A percentile compares a stretch with the other conserved stretches of the same genome.
phyloP scores from a whole-genome alignment of 768 basidiomycete genomes.

The Termitomyces sp. region DNA sequence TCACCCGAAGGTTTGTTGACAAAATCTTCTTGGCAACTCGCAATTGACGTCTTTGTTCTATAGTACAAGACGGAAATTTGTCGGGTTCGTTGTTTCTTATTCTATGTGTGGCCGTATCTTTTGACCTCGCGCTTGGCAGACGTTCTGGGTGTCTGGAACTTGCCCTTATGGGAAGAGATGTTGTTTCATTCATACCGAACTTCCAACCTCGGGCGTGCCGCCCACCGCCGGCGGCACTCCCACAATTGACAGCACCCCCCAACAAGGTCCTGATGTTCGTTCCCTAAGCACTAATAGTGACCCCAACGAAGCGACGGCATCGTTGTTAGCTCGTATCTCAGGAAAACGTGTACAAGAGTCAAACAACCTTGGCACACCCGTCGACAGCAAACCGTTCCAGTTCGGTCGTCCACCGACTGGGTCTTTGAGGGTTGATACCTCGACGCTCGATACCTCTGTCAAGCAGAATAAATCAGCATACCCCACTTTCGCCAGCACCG shows the following conservation, averaged over 20 bases:
- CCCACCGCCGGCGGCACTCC: slow-evolving; percentile 28
- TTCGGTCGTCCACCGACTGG: slow-evolving; percentile 63
- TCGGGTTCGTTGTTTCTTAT: slow-evolving; percentile 42
- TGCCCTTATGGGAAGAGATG: slow-evolving; percentile 91
- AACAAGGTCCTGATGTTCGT: slow-evolving; percentile 44
- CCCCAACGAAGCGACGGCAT: slow-evolving; percentile 65
- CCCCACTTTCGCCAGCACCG: slow-evolving; percentile 60
- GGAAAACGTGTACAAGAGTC: slow-evolving; percentile 55
- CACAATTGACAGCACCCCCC: slow-evolving; percentile 38
- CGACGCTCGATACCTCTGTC: slow-evolving; percentile 49
- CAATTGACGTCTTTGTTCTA: slow-evolving; percentile 21
- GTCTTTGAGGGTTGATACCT: slow-evolving; percentile 70
- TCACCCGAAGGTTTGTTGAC: slow-evolving; percentile 72
- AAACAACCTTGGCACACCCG: slow-evolving; percentile 43
- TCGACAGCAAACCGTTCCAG: slow-evolving; percentile 51
- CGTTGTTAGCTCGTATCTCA: slow-evolving; percentile 73
- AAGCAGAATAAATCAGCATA: slow-evolving; percentile 87
- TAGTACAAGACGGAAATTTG: slow-evolving; percentile 93
- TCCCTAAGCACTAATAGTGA: slow-evolving; percentile 72
- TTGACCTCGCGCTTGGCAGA: slow-evolving; percentile 35
- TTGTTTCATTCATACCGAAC: slow-evolving; percentile 90
- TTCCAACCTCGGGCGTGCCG: slow-evolving; percentile 59
- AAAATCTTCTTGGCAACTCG: slow-evolving; percentile 6
- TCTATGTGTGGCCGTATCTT: slow-evolving; percentile 17
- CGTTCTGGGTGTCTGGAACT: slow-evolving; percentile 92